Evolutionary conservation across 768 basidiomycete species (phyloP).

Genomic region (Naganishia friedmannii): DNA sequence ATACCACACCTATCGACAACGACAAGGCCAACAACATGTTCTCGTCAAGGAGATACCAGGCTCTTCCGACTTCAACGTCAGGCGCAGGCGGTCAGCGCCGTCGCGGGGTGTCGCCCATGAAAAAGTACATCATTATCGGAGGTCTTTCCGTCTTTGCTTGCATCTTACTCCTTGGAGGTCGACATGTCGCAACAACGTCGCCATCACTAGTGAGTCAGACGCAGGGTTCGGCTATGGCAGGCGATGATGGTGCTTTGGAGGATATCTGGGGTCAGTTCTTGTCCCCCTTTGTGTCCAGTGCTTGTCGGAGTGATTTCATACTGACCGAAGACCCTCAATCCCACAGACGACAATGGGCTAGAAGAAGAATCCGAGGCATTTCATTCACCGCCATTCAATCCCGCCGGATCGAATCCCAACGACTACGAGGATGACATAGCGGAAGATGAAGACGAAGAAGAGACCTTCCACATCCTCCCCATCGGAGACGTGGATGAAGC

Average conservation of each 20-base stretch:
- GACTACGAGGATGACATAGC: constrained; percentile 36
- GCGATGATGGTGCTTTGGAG: neutral
- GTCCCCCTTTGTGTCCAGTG: neutral
- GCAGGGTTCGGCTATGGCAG: constrained; percentile 23
- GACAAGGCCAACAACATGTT: constrained; percentile 37
- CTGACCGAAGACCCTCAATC: neutral
- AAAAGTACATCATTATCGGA: constrained; percentile 42
- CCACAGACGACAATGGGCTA: constrained; percentile 27
- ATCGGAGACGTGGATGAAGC: constrained; percentile 31
- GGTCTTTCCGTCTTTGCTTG: constrained; percentile 36
- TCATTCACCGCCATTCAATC: constrained; percentile 48
- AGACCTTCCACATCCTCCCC: constrained; percentile 37
- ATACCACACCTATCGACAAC: neutral
- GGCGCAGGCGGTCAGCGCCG: constrained; percentile 35
- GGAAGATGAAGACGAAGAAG: constrained; percentile 37
- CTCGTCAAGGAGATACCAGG: constrained; percentile 44
- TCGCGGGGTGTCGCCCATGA: constrained; percentile 43
- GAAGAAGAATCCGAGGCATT: constrained; percentile 38
- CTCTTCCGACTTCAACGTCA: constrained; percentile 40
- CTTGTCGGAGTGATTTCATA: neutral
- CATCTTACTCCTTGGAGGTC: constrained; percentile 37
- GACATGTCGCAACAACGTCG: constrained; percentile 16
- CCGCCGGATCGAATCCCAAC: constrained; percentile 30
- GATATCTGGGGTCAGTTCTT: constrained; percentile 12
- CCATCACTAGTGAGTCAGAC: constrained; percentile 19